Percentiles rank a stretch among this genome's conserved stretches.
Evolutionary conservation across 2,329 filamentous ascomycete genomes (phyloP).

Genomic region (Fusarium abutilonis): DNA sequence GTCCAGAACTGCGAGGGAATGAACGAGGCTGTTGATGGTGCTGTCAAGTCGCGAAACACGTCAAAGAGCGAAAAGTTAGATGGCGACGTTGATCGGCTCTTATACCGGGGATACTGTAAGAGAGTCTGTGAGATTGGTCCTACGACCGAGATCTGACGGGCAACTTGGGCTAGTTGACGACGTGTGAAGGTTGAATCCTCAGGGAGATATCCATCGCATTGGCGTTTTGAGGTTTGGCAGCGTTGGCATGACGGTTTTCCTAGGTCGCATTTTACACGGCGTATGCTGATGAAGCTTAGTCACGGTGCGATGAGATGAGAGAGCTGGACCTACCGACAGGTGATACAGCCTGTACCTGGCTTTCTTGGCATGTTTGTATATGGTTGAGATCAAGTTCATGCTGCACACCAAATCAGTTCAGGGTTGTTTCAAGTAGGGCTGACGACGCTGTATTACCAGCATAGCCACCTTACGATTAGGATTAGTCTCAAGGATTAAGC

Average conservation of each 20-base stretch:
- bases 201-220: constrained; percentile 50
- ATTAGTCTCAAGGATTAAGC: not conserved
- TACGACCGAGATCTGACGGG: constrained; percentile 44
- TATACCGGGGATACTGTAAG: constrained; percentile 31
- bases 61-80: constrained; percentile 46
- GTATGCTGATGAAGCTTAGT: constrained; percentile 42
- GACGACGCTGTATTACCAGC: constrained; percentile 1
- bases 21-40: constrained; percentile 42
- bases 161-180: constrained; percentile 46
- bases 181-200: constrained; percentile 43
- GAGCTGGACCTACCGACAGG: constrained; percentile 37
- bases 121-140: constrained; percentile 46
- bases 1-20: constrained; percentile 50
- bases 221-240: constrained; percentile 42
- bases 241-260: constrained; percentile 46
- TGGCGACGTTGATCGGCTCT: constrained; percentile 11
- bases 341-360: constrained; percentile 42
- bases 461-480: constrained; percentile 17
- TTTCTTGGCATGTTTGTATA: constrained; percentile 39
- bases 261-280: constrained; percentile 52
- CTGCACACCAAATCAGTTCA: not conserved
- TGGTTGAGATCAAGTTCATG: not conserved
- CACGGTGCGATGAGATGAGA: not conserved
- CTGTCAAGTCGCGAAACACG: constrained; percentile 50
- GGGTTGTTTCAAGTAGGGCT: not conserved